These are phyloP conservation scores for Metschnikowia rubicola DNA, from an alignment of 805 yeast genomes.

Conservation along the genomic window DNA sequence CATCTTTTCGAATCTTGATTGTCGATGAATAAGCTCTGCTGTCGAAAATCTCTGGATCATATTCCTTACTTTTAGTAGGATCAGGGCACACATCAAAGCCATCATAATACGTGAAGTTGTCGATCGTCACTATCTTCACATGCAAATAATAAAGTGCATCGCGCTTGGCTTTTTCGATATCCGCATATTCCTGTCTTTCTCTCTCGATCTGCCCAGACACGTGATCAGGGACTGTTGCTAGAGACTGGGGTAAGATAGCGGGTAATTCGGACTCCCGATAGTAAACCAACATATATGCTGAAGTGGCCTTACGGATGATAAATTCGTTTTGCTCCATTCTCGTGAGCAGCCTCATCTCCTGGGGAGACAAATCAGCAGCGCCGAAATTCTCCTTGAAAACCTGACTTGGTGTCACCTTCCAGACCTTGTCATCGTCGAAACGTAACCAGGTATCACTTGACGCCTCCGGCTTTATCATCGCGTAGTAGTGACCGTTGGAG, in stretches of 20 bases:
- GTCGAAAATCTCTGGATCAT: conserved; percentile 48
- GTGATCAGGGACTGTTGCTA: conserved; percentile 51
- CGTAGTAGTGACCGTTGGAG: conserved; percentile 94
- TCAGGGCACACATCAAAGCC: conserved; percentile 81
- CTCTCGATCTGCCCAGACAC: conserved; percentile 61
- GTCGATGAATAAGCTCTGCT: conserved; percentile 45
- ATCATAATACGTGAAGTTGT: conserved; percentile 54
- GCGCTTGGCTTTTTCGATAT: conserved; percentile 56
- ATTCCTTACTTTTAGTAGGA: conserved; percentile 41
- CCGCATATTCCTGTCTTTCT: conserved; percentile 58
- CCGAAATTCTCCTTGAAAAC: conserved; percentile 94
- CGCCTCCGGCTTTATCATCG: conserved; percentile 72
- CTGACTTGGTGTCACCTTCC: conserved; percentile 77
- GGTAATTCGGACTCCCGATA: conserved; percentile 60
- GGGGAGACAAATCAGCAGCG: conserved; percentile 54
- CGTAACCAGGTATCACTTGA: conserved; percentile 71
- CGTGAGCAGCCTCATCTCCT: conserved; percentile 48
- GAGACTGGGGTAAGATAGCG: conserved; percentile 56
- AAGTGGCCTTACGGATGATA: conserved; percentile 72
- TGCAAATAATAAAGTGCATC: conserved; percentile 50
- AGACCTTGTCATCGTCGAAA: conserved; percentile 94
- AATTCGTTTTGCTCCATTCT: conserved; percentile 62
- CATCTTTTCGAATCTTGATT: conserved; percentile 55
- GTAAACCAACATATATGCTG: conserved; percentile 96
- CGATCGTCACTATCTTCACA: conserved; percentile 52